Base-by-base conservation (phyloP, 257 asterid species). In the Penstemon eatonii region DNA sequence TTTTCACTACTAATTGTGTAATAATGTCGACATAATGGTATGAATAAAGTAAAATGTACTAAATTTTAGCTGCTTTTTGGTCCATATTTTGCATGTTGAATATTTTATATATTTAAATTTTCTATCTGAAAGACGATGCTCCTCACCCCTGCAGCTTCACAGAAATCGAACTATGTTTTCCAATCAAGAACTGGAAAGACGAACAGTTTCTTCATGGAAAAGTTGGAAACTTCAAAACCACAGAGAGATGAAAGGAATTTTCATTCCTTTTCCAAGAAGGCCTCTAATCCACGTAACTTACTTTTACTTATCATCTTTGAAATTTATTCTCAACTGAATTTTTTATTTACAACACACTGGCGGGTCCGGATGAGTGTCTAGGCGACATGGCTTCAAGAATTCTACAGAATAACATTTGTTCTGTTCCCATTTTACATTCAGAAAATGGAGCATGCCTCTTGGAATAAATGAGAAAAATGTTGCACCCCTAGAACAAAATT, bases 121-220 rank as follows among this genome's bases (percentile, higher is more conserved):
- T 77, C 43, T 33, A 8, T 54, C 49, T 66, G 33, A 18, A 42
- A 38, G 50, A 65, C 42, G 40, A 47, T 51, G 33, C 39, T 39
- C 15, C 55, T 62, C 33, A 8, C 73, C 40, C 37, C 56, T 72
- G 76, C 85, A 86, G 93, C 96, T 88, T 72, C 83, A 84, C 40
- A 77, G 68, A 63, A 76, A 79, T 60, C 82, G n/a, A 56, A 68
- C 80, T 11, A 39, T 73, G 72, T 77, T 83, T 69, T 68, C 80
- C 54, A 76, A 74, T 39, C 76, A 74, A 73, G 86, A 81, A 45
- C 84, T 75, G 74, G 82, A 78, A 67, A 72, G 69, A 42, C 88
- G 67, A 66, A 83, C 91, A 15, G 70, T 89, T 65, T 86, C 89
- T 62, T 73, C 83, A 19, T 89, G 96, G 96, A 89, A 89, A 76